Base-by-base conservation (phyloP, 768 basidiomycete genomes). In the Tylopilus sp. region DNA sequence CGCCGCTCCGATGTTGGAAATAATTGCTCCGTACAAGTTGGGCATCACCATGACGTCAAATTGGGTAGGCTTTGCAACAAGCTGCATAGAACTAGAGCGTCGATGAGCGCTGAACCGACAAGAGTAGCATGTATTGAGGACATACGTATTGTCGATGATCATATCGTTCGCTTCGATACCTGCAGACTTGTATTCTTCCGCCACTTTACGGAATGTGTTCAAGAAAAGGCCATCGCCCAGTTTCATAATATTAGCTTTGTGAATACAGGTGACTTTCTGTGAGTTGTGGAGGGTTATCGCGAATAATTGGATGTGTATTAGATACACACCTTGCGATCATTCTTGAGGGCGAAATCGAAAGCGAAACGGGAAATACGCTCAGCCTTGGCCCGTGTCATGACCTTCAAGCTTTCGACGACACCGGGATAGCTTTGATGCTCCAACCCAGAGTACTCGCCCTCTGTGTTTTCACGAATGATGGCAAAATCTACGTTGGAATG, bases 221-320 rank as follows among this genome's bases (percentile, higher is more conserved):
- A 98, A 81, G 86, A 98, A 98, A 39, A 99, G 83, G 71, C 97
- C 97, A 65, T 98, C 97, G 70, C 95, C 95, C 62, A 98, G 86
- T 73, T 99, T 99, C 97, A 99, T 99, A 79, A 99, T 99, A 79
- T 98, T 98, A 64, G 97, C 97, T 75, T 99, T 99, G 84, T 99
- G 97, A 40, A 99, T 94, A 66, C 95, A 98, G 38, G 97, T 99
- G 60, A 99, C 95, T 88, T 95, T 98, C 93, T 95, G 60, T 2
- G 42, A 35, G 23, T 41, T 41, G 30, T 57, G n/a, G 23, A 4
- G 28, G 13, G 18, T 50, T 21, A 38, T 48, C 1, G n/a, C 35
- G 30, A 42, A 18, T 18, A 30, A 39, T 26, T 39, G 3, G 31
- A 7, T 33, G 35, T 9, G 30, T 17, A 13, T 39, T 46, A 26